Percentiles rank a stretch among this genome's conserved stretches.
phyloP scores from a whole-genome alignment of 768 basidiomycete species.

The Rhodotorula graminis region DNA sequence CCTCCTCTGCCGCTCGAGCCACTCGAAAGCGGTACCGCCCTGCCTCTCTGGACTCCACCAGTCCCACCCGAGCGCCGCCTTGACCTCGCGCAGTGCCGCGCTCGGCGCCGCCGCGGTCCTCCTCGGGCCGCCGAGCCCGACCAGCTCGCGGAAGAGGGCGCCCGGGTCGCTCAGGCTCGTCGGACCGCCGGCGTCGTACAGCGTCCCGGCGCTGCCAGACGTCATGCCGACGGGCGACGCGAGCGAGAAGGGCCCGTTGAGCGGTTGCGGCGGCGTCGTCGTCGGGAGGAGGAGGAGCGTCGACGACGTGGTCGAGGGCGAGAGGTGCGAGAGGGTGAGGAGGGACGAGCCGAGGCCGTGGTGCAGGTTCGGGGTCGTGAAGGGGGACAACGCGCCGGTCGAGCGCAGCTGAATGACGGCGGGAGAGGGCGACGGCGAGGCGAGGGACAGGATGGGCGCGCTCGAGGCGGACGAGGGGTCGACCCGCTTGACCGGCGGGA shows the following conservation, averaged over 20 bases:
- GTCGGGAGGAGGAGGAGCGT: slow-evolving; percentile 36
- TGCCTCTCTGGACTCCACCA: slow-evolving; percentile 19
- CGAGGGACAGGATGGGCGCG: slow-evolving; percentile 25
- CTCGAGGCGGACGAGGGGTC: background rate
- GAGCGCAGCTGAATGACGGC: background rate
- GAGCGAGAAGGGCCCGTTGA: slow-evolving; percentile 33
- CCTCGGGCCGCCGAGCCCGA: background rate
- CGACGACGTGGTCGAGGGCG: background rate
- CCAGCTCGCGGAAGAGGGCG: slow-evolving; percentile 19
- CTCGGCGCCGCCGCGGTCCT: background rate
- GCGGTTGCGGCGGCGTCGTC: slow-evolving; percentile 16
- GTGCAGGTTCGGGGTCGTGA: slow-evolving; percentile 30
- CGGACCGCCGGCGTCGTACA: slow-evolving; percentile 24
- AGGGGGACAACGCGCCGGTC: slow-evolving; percentile 1
- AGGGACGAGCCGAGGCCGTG: slow-evolving; percentile 32
- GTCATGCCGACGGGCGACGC: slow-evolving; percentile 4
- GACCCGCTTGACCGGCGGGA: background rate
- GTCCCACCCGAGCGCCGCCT: slow-evolving; percentile 13
- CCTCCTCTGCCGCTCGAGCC: slow-evolving; percentile 24
- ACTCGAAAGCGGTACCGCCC: slow-evolving; percentile 25
- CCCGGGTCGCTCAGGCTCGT: slow-evolving; percentile 17
- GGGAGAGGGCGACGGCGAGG: slow-evolving; percentile 9
- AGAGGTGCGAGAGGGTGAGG: slow-evolving; percentile 20
- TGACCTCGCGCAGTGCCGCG: background rate
- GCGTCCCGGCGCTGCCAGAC: background rate